Evolutionary conservation across 2,329 filamentous ascomycete species (phyloP).

Genomic region (Penicillium sp.): DNA sequence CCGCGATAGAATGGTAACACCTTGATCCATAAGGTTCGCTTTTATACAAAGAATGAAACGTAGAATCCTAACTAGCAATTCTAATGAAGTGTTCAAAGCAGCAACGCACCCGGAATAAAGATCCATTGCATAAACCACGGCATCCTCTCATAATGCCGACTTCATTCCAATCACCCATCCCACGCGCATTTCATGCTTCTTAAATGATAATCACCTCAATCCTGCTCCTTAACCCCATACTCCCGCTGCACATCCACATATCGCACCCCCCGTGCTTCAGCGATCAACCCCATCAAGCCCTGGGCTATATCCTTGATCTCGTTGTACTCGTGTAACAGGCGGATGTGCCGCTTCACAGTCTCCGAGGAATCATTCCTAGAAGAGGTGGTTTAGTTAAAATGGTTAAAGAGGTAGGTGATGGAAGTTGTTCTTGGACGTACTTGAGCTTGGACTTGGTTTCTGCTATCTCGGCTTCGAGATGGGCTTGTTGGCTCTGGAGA

Average conservation of each 20-base stretch:
- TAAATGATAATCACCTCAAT: slow-evolving; percentile 28
- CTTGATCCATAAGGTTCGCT: too few relatives aligned
- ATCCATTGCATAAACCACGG: too few relatives aligned
- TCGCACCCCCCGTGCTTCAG: slow-evolving; percentile 62
- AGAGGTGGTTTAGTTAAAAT: slow-evolving; percentile 1
- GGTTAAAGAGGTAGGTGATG: not conserved
- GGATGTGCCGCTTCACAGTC: slow-evolving; percentile 65
- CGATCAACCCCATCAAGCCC: slow-evolving; percentile 67
- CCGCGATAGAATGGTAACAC: too few relatives aligned
- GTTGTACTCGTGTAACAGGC: slow-evolving; percentile 68
- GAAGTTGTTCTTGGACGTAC: slow-evolving; percentile 25
- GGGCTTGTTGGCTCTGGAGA: slow-evolving; percentile 52
- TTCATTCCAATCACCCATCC: too few relatives aligned
- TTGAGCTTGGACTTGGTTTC: slow-evolving; percentile 39
- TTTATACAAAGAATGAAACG: too few relatives aligned
- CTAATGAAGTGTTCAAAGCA: too few relatives aligned
- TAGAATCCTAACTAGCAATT: too few relatives aligned
- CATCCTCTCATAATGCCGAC: too few relatives aligned
- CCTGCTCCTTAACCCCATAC: slow-evolving; percentile 42
- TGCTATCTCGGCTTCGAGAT: slow-evolving; percentile 38
- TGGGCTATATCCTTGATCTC: slow-evolving; percentile 70
- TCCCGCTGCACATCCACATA: slow-evolving; percentile 48
- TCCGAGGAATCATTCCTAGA: slow-evolving; percentile 47
- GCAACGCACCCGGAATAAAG: too few relatives aligned
- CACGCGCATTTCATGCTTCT: not conserved